Evolutionary conservation across 1,284 basidiomycete genomes (phyloP).

Genomic region (Ganoderma lucidum): DNA sequence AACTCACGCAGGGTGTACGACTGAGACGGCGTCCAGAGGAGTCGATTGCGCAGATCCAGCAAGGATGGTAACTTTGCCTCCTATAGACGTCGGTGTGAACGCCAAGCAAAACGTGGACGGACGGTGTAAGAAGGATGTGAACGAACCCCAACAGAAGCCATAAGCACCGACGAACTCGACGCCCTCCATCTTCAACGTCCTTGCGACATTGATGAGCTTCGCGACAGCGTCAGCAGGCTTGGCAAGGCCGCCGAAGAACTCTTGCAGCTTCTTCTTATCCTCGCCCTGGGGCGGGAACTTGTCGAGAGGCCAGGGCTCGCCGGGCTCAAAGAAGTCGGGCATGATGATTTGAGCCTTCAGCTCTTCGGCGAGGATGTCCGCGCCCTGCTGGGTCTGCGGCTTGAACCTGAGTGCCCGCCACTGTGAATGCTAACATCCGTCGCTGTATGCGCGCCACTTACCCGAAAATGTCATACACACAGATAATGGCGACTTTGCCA

Average conservation of each 20-base stretch:
- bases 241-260: conserved; percentile 61
- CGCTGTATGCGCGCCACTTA: conserved; percentile 37
- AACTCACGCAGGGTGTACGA: conserved; percentile 64
- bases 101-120: too few relatives aligned
- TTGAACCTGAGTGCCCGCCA: conserved; percentile 48
- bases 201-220: conserved; percentile 56
- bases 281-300: conserved; percentile 62
- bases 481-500: conserved; percentile 60
- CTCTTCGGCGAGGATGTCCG: conserved; percentile 64
- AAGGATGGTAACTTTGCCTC: conserved; percentile 63
- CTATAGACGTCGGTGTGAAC: conserved; percentile 34
- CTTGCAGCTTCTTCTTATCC: conserved; percentile 57
- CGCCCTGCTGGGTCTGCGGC: conserved; percentile 68
- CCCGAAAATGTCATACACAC: conserved; percentile 74
- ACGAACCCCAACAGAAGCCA: conserved; percentile 68
- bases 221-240: conserved; percentile 51
- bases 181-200: conserved; percentile 54
- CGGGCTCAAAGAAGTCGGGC: conserved; percentile 72
- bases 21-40: conserved; percentile 57
- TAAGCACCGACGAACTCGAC: conserved; percentile 57
- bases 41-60: conserved; percentile 44
- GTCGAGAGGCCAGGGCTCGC: conserved; percentile 56
- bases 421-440: conserved; percentile 3
- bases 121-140: too few relatives aligned
- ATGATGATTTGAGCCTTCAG: conserved; percentile 64